phyloP scores from a whole-genome alignment of 75 land plant genomes.

The Isoetes taiwanensis region DNA sequence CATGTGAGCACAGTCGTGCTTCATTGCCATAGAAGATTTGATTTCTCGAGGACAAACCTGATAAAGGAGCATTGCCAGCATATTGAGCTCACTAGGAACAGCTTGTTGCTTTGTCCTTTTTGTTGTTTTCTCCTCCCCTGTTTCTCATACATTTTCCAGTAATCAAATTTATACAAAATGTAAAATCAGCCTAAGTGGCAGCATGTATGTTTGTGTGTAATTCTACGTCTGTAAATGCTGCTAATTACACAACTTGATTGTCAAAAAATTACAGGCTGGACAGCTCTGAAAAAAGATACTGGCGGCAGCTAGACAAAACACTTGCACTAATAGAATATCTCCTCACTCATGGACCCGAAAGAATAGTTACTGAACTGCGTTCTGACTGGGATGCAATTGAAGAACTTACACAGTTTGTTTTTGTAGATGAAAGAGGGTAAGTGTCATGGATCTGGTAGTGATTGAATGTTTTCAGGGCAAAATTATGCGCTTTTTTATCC shows the following conservation, averaged over 20 bases:
- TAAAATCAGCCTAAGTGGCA: background rate
- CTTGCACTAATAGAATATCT: conserved; percentile 63
- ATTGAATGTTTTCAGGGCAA: too few relatives aligned
- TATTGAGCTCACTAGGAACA: too few relatives aligned
- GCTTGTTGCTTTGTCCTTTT: conserved; percentile 1
- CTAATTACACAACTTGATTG: too few relatives aligned
- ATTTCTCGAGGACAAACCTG: too few relatives aligned
- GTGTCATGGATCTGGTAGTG: too few relatives aligned
- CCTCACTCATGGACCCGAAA: conserved; percentile 69
- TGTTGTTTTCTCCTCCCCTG: background rate
- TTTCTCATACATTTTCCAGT: background rate
- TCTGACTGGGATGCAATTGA: conserved; percentile 31
- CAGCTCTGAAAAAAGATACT: conserved; percentile 11
- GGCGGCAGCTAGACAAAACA: conserved; percentile 61
- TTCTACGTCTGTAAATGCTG: too few relatives aligned
- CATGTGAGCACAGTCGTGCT: too few relatives aligned
- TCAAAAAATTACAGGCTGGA: too few relatives aligned
- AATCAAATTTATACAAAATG: background rate
- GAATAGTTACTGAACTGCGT: conserved; percentile 45
- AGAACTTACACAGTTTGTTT: conserved; percentile 37
- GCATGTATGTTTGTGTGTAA: background rate
- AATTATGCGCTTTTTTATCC: too few relatives aligned
- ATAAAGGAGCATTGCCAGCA: too few relatives aligned
- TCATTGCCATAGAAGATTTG: too few relatives aligned
- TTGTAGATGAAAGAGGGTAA: conserved; percentile 58